Conservation (phyloP, 2,329 filamentous ascomycete species). For the Cordyceps tenuipes region DNA sequence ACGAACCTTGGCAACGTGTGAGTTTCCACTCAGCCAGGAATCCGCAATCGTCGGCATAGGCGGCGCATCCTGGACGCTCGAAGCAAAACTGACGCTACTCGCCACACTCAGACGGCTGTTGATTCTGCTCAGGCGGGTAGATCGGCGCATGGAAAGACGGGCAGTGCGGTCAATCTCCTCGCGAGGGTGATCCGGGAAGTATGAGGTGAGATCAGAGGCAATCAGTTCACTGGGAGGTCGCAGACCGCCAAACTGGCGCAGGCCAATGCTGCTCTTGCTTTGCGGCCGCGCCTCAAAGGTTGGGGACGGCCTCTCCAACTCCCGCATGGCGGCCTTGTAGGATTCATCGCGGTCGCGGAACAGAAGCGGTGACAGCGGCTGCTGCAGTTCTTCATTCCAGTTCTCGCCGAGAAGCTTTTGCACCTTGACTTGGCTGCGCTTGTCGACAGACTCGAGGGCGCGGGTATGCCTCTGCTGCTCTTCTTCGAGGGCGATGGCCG, state of each 20-base stretch:
- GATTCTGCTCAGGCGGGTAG: constrained; percentile 82
- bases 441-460: constrained; percentile 56
- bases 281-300: constrained; percentile 32
- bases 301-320: constrained; percentile 48
- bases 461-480: constrained; percentile 63
- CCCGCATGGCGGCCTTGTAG: constrained; percentile 49
- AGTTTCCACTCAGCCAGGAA: constrained; percentile 62
- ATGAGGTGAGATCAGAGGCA: constrained; percentile 88
- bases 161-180: constrained; percentile 96
- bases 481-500: constrained; percentile 84
- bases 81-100: constrained; percentile 87
- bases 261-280: constrained; percentile 41
- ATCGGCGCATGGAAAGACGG: constrained; percentile 82
- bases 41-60: constrained; percentile 94
- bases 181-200: constrained; percentile 90
- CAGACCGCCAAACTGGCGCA: constrained; percentile 82
- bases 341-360: constrained; percentile 62
- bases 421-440: constrained; percentile 77
- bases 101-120: constrained; percentile 90
- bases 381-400: constrained; percentile 70
- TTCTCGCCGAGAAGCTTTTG: constrained; percentile 83
- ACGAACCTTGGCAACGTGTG: constrained; percentile 31
- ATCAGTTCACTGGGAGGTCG: constrained; percentile 95
- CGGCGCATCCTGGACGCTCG: constrained; percentile 84
- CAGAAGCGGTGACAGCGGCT: constrained; percentile 77